phyloP scores from a whole-genome alignment of 2,329 filamentous ascomycete species.

The Colletotrichum neosansevieriae region DNA sequence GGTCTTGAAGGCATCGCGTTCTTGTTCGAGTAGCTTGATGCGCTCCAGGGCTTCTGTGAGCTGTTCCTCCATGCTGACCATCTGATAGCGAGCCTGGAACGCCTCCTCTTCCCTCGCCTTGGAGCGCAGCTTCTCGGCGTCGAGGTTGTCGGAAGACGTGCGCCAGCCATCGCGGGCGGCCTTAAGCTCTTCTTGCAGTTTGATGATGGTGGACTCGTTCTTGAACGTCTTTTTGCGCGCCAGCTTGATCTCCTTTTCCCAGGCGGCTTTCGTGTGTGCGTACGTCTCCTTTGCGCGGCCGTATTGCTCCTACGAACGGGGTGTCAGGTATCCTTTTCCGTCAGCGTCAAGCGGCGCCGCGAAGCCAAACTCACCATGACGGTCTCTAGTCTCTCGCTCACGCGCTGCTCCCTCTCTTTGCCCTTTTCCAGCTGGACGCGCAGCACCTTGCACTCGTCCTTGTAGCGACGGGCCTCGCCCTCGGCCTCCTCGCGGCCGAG shows the following conservation, averaged over 20 bases:
- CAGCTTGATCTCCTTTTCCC: conserved; percentile 80
- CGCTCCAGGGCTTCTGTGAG: conserved; percentile 72
- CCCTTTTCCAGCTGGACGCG: conserved; percentile 73
- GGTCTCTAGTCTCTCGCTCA: conserved; percentile 74
- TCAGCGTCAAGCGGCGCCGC: not conserved
- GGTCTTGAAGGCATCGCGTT: conserved; percentile 80
- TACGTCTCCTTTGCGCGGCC: conserved; percentile 77
- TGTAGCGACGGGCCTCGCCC: conserved; percentile 72
- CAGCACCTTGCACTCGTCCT: conserved; percentile 69
- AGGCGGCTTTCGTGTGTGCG: conserved; percentile 73
- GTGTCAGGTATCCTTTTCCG: conserved; percentile 21
- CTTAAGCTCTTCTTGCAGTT: conserved; percentile 81
- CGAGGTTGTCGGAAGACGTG: conserved; percentile 68
- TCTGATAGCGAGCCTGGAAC: conserved; percentile 74
- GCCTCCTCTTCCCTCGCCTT: conserved; percentile 75
- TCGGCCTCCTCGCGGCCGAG: conserved; percentile 79
- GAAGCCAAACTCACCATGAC: conserved; percentile 67
- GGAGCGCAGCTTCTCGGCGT: conserved; percentile 72
- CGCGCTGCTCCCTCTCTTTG: conserved; percentile 73
- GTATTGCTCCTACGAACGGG: conserved; percentile 71
- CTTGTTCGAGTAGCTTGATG: conserved; percentile 76
- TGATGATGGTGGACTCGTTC: conserved; percentile 75
- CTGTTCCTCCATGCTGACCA: conserved; percentile 75
- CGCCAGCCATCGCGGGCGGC: conserved; percentile 66
- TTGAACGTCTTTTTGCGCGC: conserved; percentile 81